These are phyloP conservation scores for Prototheca wickerhamii DNA, from an alignment of 163 green algal genomes.

Conservation along the genomic window DNA sequence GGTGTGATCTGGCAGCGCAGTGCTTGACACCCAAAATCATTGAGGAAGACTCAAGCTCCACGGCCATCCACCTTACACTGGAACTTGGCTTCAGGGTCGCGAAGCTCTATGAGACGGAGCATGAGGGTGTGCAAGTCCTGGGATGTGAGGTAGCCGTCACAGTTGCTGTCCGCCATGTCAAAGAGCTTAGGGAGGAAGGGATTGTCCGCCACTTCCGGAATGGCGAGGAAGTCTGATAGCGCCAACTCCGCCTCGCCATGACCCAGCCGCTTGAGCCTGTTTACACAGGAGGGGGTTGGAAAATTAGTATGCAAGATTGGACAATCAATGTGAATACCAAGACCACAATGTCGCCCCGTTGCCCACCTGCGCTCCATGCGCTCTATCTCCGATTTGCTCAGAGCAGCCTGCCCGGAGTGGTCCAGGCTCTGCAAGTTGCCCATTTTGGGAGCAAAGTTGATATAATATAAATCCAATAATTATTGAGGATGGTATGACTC, in stretches of 20 bases:
- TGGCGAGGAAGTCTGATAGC: constrained; percentile 29
- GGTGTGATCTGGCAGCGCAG: background rate
- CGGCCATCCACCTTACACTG: constrained; percentile 8
- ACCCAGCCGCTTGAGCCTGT: constrained; percentile 31
- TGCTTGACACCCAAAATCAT: background rate
- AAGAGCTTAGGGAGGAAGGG: constrained; percentile 41
- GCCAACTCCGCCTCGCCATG: constrained; percentile 28
- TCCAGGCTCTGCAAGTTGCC: constrained; percentile 32
- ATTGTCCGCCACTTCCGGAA: constrained; percentile 35
- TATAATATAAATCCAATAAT: background rate
- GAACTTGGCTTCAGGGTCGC: constrained; percentile 20
- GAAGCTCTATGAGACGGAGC: constrained; percentile 14
- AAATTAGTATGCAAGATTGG: background rate
- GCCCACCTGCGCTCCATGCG: constrained; percentile 37
- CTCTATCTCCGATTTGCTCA: constrained; percentile 39
- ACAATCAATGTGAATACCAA: background rate
- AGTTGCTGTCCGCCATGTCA: constrained; percentile 28
- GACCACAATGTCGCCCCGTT: background rate
- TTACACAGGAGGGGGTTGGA: background rate
- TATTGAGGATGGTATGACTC: background rate
- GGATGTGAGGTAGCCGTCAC: constrained; percentile 25
- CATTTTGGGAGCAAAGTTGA: constrained; percentile 12
- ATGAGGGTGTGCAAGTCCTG: constrained; percentile 16
- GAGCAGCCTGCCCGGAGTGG: constrained; percentile 2
- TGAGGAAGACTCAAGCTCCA: constrained; percentile 3